phyloP scores from a whole-genome alignment of 176 grass and related monocot species.

The Musa troglodytarum region DNA sequence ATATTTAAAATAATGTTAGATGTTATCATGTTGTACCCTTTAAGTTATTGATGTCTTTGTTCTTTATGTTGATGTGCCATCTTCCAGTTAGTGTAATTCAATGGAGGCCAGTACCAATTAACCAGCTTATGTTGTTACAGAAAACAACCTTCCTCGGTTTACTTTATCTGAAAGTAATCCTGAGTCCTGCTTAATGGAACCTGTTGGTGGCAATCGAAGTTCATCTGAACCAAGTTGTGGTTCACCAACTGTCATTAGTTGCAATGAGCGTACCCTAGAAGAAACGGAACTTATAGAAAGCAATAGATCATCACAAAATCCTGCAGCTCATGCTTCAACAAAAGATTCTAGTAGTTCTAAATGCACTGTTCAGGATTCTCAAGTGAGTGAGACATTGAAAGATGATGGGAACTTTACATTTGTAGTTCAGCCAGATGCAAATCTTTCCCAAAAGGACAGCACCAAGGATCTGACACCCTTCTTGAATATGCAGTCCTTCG shows the following conservation, averaged over 20 bases:
- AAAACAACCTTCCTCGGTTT: neutral
- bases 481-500: conserved; percentile 28
- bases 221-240: conserved; percentile 42
- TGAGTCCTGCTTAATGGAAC: conserved; percentile 12
- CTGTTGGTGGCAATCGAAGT: conserved; percentile 22
- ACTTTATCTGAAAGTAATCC: conserved; percentile 6
- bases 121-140: conserved; percentile 30
- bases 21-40: neutral
- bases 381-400: conserved; percentile 31
- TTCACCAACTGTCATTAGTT: conserved; percentile 64
- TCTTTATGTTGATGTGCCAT: neutral
- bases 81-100: neutral
- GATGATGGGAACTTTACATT: conserved; percentile 80
- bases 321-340: neutral
- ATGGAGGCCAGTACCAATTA: neutral
- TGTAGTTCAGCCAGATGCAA: conserved; percentile 42
- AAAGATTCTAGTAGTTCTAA: neutral
- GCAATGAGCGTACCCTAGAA: conserved; percentile 22
- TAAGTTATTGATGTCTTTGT: neutral
- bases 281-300: conserved; percentile 26
- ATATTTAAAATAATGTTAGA: neutral
- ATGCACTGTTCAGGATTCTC: conserved; percentile 14
- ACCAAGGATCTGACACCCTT: conserved; percentile 50
- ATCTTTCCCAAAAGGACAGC: conserved; percentile 46
- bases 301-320: conserved; percentile 13